Evolutionary conservation across 345 rosid species (phyloP), one percentile per base, ranked within the genome.

Genomic region (Syzygium grande): DNA sequence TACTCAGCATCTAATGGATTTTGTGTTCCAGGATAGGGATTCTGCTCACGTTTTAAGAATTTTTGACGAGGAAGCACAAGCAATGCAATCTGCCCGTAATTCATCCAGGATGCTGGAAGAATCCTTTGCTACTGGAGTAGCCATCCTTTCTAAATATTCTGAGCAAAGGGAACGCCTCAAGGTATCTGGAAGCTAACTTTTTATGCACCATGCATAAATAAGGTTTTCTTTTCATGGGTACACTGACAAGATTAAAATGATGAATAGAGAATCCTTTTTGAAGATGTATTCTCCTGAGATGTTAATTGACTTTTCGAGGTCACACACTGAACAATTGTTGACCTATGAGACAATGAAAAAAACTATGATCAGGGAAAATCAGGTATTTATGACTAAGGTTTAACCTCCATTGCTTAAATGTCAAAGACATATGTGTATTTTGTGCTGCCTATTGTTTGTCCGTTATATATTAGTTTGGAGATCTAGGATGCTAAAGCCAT

Each of bases 81-180:
- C 98, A 17, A 95, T 94, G 98, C 94, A 90, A 85, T 95, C 98
- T 53, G 98, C 97, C 10, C 93, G 91, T 85, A 98, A 95, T 87
- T 95, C 99, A 3, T 95, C 95, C 51, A 92, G 96, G 87, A 94
- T 96, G 98, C 88, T 96, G 27, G 95, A 95, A 93, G 99, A 98
- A 77, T 94, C 99, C 2, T 94, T 90, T 88, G 91, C 96, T 11
- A 95, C 95, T 29, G 99, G 98, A 68, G 91, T 96, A 34, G 97
- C 98, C 30, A 95, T 96, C 63, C 98, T 98, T 84, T 87, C 96
- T 65, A 98, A 95, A 84, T 96, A 98, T 89, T 93, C 99, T 1
- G 96, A 96, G 89, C 99, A 97, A 92, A 93, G 99, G 87, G 98
- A 97, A 85, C 98, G 94, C 79, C 89, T 97, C 87, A 97, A 97